Evolutionary conservation across 768 basidiomycete genomes (phyloP).

Genomic region (Xanthoconium purpureum): DNA sequence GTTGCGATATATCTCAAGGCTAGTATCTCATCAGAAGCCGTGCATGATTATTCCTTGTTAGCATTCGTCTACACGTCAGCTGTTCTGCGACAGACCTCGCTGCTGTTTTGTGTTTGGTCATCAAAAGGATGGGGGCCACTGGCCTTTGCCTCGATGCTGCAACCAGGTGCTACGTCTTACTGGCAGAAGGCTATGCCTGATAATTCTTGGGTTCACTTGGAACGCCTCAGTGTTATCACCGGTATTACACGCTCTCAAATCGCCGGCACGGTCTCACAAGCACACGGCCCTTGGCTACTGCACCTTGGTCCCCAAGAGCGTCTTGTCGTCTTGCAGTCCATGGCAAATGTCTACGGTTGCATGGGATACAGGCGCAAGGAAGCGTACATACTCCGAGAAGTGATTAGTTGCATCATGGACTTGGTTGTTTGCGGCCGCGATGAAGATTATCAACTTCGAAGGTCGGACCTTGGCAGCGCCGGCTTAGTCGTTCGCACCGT

Average conservation of each 20-base stretch:
- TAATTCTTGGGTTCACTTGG: slow-evolving; percentile 50
- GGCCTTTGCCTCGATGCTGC: slow-evolving; percentile 73
- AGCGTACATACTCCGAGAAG: slow-evolving; percentile 79
- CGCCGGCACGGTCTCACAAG: slow-evolving; percentile 58
- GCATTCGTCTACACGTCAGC: slow-evolving; percentile 64
- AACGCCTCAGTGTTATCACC: slow-evolving; percentile 65
- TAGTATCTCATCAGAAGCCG: slow-evolving; percentile 47
- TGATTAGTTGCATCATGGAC: slow-evolving; percentile 81
- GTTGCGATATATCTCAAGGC: slow-evolving; percentile 57
- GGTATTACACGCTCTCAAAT: slow-evolving; percentile 70
- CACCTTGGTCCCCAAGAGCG: slow-evolving; percentile 77
- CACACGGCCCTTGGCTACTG: slow-evolving; percentile 85
- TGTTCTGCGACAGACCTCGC: slow-evolving; percentile 67
- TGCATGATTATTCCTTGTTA: slow-evolving; percentile 58
- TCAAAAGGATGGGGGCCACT: slow-evolving; percentile 86
- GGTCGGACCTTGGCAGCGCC: slow-evolving; percentile 33
- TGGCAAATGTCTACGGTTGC: slow-evolving; percentile 73
- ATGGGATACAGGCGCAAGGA: slow-evolving; percentile 88
- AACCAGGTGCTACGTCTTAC: slow-evolving; percentile 56
- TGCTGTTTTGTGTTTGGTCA: slow-evolving; percentile 79
- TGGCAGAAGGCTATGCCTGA: slow-evolving; percentile 57
- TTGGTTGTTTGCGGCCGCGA: slow-evolving; percentile 82
- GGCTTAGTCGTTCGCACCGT: slow-evolving; percentile 50
- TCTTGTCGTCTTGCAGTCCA: slow-evolving; percentile 63
- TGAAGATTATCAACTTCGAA: slow-evolving; percentile 55